Conservation (phyloP, 108 stramenopile species). For the Parietichytrium sp. region DNA sequence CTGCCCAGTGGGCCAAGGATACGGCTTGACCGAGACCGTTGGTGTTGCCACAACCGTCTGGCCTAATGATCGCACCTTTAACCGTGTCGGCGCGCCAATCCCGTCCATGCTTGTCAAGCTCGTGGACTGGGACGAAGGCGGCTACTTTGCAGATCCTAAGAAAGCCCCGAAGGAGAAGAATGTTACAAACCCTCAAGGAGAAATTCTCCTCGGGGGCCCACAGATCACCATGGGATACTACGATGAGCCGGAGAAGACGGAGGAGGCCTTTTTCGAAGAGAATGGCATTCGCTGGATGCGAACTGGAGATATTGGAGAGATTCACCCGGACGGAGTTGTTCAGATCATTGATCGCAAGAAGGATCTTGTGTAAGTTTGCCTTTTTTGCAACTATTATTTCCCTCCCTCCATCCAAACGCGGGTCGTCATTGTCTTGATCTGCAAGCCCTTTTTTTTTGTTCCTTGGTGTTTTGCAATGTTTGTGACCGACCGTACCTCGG, state of each 20-base stretch:
- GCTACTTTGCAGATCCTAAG: constrained; percentile 27
- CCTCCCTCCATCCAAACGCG: no score
- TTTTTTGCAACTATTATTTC: no score
- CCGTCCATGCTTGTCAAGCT: constrained; percentile 36
- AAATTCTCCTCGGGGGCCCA: background rate
- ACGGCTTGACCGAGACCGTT: constrained; percentile 41
- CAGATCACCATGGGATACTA: constrained; percentile 43
- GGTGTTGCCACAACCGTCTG: constrained; percentile 38
- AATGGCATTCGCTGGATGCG: constrained; percentile 37
- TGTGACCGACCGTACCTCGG: no score
- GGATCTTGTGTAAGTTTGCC: no score
- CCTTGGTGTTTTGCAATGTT: no score
- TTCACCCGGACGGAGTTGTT: constrained; percentile 16
- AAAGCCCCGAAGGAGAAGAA: background rate
- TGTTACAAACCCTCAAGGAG: constrained; percentile 16
- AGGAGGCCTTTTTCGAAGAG: constrained; percentile 20
- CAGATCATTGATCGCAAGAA: constrained; percentile 56
- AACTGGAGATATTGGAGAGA: constrained; percentile 44
- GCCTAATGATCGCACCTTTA: constrained; percentile 5
- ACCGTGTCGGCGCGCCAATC: constrained; percentile 37
- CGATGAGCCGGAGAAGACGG: constrained; percentile 42
- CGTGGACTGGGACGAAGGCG: constrained; percentile 46
- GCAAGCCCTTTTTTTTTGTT: no score
- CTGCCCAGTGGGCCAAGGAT: constrained; percentile 46
- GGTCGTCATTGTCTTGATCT: no score